A percentile compares a stretch with the other conserved stretches of the same genome.
Conservation (phyloP, 768 basidiomycete species). For the Calocybe indica region DNA sequence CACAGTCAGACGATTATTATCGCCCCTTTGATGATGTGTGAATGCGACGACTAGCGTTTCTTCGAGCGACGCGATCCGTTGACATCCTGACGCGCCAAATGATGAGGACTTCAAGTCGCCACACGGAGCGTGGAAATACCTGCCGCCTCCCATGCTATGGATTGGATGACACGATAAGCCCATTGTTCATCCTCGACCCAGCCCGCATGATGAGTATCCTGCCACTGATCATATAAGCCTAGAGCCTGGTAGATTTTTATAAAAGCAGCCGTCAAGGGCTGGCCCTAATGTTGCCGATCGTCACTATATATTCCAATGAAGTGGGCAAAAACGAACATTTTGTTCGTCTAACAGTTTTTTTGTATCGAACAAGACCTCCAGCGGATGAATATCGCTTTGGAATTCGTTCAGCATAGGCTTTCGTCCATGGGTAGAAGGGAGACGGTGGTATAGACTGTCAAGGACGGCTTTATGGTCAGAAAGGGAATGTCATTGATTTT, state of each 20-base stretch:
- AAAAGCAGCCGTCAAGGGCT: conserved; percentile 66
- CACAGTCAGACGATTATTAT: conserved; percentile 56
- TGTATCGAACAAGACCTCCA: conserved; percentile 73
- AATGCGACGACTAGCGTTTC: conserved; percentile 69
- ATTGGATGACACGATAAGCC: conserved; percentile 70
- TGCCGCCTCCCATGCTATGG: conserved; percentile 63
- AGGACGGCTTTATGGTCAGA: conserved; percentile 1
- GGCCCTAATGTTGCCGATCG: conserved; percentile 38
- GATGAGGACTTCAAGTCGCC: conserved; percentile 4
- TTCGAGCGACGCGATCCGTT: conserved; percentile 56
- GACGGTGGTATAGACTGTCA: conserved; percentile 62
- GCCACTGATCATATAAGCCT: conserved; percentile 68
- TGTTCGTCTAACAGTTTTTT: conserved; percentile 66
- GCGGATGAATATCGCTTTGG: conserved; percentile 69
- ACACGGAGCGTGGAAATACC: conserved; percentile 33
- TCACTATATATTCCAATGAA: not conserved
- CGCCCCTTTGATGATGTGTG: conserved; percentile 47
- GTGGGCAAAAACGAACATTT: conserved; percentile 36
- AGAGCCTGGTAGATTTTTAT: conserved; percentile 60
- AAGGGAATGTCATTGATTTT: not conserved
- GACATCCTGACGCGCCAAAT: conserved; percentile 44
- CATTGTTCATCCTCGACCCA: conserved; percentile 58
- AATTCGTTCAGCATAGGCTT: conserved; percentile 63
- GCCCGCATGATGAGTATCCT: conserved; percentile 46
- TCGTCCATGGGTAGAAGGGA: conserved; percentile 45